Evolutionary conservation across 306 rosid species (phyloP), one percentile per base, ranked within the genome.

Genomic region (Adenanthera pavonina): DNA sequence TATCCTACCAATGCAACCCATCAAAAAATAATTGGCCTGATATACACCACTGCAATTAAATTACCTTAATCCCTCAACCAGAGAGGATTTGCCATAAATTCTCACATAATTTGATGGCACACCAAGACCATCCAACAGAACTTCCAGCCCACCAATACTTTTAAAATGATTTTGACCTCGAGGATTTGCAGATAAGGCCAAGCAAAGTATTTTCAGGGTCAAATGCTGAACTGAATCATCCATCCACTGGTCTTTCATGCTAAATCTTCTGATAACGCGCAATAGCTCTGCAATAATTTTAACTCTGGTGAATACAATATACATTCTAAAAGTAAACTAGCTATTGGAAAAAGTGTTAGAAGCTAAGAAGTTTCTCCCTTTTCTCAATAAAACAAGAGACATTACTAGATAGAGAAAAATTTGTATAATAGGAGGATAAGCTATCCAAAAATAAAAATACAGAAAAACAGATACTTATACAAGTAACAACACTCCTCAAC

Each of bases 81-180:
- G 79, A 85, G 84, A 79, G 33, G 89, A 66, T 72, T 69, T 81
- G 54, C 81, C 87, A 78, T 75, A 80, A 80, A 80, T 85, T 81
- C 85, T 80, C 35, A 82, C 88, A 87, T 87, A 92, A 89, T 87
- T 89, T 81, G 93, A 90, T 33, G 95, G 89, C 84, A 90, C 76
- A 74, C 99, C 99, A 86, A 95, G 97, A 83, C 98, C 96, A 88
- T 95, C 99, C 89, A 95, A 78, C 86, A 95, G 87, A 85, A 93
- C 99, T 87, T 95, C 99, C 89, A 92, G 93, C 54, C 99, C 99
- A 74, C 99, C 99, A 74, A 95, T 93, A 89, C 99, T 95, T 89
- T 88, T 95, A 81, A 95, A 95, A 92, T 90, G 98, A 85, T 88
- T 90, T 89, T 95, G 99, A 77, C 93, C 94, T 82, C 99, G 92